phyloP scores from a whole-genome alignment of 176 grass and related monocot genomes.

The Tuctoria greenei region DNA sequence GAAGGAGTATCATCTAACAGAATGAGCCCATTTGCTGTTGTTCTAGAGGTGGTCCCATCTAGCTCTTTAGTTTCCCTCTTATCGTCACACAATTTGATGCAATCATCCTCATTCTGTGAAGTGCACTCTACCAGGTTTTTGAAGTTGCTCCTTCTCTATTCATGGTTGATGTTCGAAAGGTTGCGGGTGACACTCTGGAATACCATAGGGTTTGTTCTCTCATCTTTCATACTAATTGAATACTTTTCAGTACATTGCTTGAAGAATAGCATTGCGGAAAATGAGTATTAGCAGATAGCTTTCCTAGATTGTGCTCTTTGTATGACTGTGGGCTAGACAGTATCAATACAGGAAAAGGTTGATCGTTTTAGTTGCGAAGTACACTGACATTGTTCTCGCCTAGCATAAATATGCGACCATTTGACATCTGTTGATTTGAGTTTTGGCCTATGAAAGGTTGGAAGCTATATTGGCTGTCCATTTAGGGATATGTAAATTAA shows the following conservation, averaged over 20 bases:
- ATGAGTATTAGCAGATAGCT: background rate
- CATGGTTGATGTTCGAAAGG: slow-evolving; percentile 98
- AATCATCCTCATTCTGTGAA: slow-evolving; percentile 32
- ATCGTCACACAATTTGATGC: background rate
- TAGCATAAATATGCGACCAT: background rate
- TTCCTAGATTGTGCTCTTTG: background rate
- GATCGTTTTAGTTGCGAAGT: background rate
- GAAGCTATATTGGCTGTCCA: background rate
- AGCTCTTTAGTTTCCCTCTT: slow-evolving; percentile 1
- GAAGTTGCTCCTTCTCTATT: slow-evolving; percentile 93
- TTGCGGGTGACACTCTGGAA: slow-evolving; percentile 85
- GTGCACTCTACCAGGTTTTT: slow-evolving; percentile 60
- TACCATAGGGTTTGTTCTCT: slow-evolving; percentile 79
- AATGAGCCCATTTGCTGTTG: slow-evolving; percentile 77
- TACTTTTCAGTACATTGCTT: background rate
- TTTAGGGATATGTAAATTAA: background rate
- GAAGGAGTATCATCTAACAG: slow-evolving; percentile 64
- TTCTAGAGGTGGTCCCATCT: slow-evolving; percentile 64
- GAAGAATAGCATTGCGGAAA: background rate
- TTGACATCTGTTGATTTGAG: background rate
- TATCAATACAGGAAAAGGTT: background rate
- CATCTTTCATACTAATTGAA: background rate
- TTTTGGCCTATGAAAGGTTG: background rate
- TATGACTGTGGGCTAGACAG: background rate
- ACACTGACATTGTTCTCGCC: background rate